Conservation (phyloP, 2,329 filamentous ascomycete species). For the Arthrinium puccinioides region DNA sequence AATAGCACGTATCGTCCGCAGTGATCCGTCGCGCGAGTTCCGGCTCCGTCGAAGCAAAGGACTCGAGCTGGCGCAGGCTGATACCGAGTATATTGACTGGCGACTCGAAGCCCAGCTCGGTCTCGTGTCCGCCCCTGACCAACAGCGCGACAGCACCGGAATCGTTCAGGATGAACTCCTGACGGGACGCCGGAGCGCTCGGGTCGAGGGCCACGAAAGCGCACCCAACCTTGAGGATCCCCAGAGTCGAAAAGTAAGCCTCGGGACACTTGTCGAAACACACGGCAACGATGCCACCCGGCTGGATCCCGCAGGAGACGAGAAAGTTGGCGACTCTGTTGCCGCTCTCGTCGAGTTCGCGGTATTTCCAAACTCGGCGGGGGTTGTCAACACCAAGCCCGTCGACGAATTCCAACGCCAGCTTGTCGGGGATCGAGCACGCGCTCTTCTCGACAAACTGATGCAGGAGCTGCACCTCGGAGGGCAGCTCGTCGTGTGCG, state of each 20-base stretch:
- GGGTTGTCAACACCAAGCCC: slow-evolving; percentile 39
- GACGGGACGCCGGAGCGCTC: slow-evolving; percentile 62
- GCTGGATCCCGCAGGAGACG: slow-evolving; percentile 33
- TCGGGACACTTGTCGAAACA: slow-evolving; percentile 83
- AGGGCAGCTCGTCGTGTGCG: slow-evolving; percentile 46
- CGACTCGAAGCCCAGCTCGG: slow-evolving; percentile 21
- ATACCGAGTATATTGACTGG: slow-evolving; percentile 25
- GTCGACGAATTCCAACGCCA: slow-evolving; percentile 70
- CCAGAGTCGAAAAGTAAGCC: slow-evolving; percentile 75
- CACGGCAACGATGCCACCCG: slow-evolving; percentile 62
- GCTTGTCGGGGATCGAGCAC: slow-evolving; percentile 42
- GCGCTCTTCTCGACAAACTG: slow-evolving; percentile 68
- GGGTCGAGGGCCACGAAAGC: slow-evolving; percentile 77
- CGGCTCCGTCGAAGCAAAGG: slow-evolving; percentile 8
- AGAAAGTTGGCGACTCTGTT: slow-evolving; percentile 68
- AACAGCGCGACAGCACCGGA: slow-evolving; percentile 60
- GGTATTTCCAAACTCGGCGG: slow-evolving; percentile 63
- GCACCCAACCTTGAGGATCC: slow-evolving; percentile 75
- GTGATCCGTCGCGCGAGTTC: slow-evolving; percentile 25
- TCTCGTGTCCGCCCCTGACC: slow-evolving; percentile 30
- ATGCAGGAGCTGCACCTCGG: slow-evolving; percentile 59
- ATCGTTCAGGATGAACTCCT: slow-evolving; percentile 70
- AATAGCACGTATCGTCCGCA: slow-evolving; percentile 63
- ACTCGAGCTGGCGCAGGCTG: slow-evolving; percentile 22
- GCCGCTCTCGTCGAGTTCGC: slow-evolving; percentile 61